Conservation (phyloP, 192 early-diverging fungal genomes). For the Spinellus fusiger region DNA sequence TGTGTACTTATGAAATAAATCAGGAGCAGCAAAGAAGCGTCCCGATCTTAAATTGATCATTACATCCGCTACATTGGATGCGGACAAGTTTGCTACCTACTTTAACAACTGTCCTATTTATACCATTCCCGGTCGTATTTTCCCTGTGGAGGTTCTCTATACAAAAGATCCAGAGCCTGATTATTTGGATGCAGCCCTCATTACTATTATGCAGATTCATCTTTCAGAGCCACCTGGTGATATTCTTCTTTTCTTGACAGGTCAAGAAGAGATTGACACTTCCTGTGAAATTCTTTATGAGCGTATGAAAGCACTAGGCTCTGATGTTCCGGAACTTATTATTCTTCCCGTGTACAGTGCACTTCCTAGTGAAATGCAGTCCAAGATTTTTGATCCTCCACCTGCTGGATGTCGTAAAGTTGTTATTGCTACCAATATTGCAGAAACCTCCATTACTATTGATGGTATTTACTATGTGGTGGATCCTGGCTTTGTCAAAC, state of each 20-base stretch:
- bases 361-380: slow-evolving; percentile 91
- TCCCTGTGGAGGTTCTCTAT: slow-evolving; percentile 91
- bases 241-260: slow-evolving; percentile 92
- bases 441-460: slow-evolving; percentile 97
- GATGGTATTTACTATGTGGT: slow-evolving; percentile 97
- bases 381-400: slow-evolving; percentile 91
- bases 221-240: slow-evolving; percentile 90
- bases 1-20: background rate
- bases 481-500: slow-evolving; percentile 93
- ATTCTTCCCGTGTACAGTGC: slow-evolving; percentile 93
- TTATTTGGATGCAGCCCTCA: slow-evolving; percentile 87
- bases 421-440: slow-evolving; percentile 97
- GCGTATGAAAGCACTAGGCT: slow-evolving; percentile 63
- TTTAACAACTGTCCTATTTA: slow-evolving; percentile 92
- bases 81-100: slow-evolving; percentile 89
- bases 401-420: slow-evolving; percentile 77
- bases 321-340: slow-evolving; percentile 65
- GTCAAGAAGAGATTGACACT: slow-evolving; percentile 98
- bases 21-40: slow-evolving; percentile 60
- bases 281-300: slow-evolving; percentile 66
- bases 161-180: slow-evolving; percentile 93
- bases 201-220: slow-evolving; percentile 97
- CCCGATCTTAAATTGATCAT: slow-evolving; percentile 94
- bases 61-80: slow-evolving; percentile 91
- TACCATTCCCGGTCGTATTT: slow-evolving; percentile 92